Base-by-base conservation (phyloP, 495 filamentous ascomycete genomes). In the Trichoderma reesei region DNA sequence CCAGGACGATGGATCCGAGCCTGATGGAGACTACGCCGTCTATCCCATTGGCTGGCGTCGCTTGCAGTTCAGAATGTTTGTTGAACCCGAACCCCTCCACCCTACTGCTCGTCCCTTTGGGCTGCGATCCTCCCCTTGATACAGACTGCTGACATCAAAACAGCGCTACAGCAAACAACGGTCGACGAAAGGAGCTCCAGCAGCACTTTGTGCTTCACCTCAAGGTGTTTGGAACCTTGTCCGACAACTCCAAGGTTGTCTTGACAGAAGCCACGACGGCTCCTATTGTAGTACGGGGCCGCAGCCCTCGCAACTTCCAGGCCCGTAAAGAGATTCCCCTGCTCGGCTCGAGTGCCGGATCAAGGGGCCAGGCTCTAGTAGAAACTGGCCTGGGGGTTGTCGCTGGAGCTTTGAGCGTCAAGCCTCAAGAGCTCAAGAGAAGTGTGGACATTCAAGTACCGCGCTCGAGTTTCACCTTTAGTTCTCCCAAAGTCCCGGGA, bases 11-110 rank as follows among this genome's bases (percentile, higher is more conserved):
- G 81, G 90, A 67, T 70, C 75, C 56, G 79, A 83, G 59, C 69
- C 70, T 18, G 74, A 74, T 78, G 91, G 73, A 77, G 88, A 70
- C 42, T 92, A 88, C 66, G 89, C 88, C n/a, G 91, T 87, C 38
- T 92, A 92, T 68, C 91, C 91, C 31, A 90, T 96, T 64, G 87
- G 90, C 8, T 96, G 91, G 90, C 90, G 92, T 68, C 82, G 92
- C 31, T 75, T 96, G 65, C 92, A 96, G 69, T 96, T 96, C 68
- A 83, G 92, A 62, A 92, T 95, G 69, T 81, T 72, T 68, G 79
- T 72, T 41, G 18, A 31, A 3, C 9, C 6, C 3, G n/a, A n/a
- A n/a, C 13, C 41, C 7, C 14, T 31, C 33, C 37, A n/a, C 41
- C 64, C 60, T 13, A 26, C 60, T 63, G 56, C 3, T 34, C 51